Percentiles rank a stretch among this genome's conserved stretches.
These are phyloP conservation scores for Lentinula detonsa DNA, from an alignment of 768 basidiomycete species.

Conservation along the genomic window DNA sequence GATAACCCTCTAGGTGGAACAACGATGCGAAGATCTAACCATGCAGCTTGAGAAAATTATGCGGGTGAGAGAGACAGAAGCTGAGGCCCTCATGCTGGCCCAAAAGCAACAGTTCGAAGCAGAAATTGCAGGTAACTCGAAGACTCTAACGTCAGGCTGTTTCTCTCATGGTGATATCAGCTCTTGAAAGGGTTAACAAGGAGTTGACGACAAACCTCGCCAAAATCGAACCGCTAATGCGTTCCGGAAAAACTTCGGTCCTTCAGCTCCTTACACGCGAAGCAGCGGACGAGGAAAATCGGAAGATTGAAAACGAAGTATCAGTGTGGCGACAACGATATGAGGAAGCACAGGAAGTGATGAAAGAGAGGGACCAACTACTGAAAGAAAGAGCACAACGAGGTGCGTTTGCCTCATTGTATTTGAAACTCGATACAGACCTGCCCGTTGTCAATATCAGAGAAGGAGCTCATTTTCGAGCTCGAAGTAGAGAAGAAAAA, in stretches of 20 bases:
- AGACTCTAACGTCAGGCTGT: neutral
- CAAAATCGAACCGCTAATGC: constrained; percentile 47
- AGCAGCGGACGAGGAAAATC: constrained; percentile 65
- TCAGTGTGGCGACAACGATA: constrained; percentile 33
- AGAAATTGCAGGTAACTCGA: constrained; percentile 41
- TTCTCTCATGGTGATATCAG: constrained; percentile 26
- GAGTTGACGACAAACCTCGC: constrained; percentile 51
- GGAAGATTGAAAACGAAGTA: constrained; percentile 42
- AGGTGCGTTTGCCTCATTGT: constrained; percentile 31
- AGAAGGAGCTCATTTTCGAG: constrained; percentile 52
- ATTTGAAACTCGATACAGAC: constrained; percentile 1
- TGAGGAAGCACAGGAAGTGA: constrained; percentile 32
- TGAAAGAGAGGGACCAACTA: constrained; percentile 38
- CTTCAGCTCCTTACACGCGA: constrained; percentile 71
- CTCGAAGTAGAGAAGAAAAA: constrained; percentile 56
- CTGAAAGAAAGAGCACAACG: constrained; percentile 37
- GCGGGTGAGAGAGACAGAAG: constrained; percentile 55
- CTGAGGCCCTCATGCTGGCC: constrained; percentile 49
- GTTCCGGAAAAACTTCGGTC: constrained; percentile 40
- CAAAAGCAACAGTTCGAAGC: constrained; percentile 46
- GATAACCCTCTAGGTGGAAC: constrained; percentile 25
- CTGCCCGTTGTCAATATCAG: constrained; percentile 33
- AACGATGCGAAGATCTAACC: constrained; percentile 40
- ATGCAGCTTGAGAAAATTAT: constrained; percentile 56
- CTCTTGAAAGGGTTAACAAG: constrained; percentile 48